Base-by-base conservation (phyloP, 768 basidiomycete species). In the Chlorophyllum brunneum region DNA sequence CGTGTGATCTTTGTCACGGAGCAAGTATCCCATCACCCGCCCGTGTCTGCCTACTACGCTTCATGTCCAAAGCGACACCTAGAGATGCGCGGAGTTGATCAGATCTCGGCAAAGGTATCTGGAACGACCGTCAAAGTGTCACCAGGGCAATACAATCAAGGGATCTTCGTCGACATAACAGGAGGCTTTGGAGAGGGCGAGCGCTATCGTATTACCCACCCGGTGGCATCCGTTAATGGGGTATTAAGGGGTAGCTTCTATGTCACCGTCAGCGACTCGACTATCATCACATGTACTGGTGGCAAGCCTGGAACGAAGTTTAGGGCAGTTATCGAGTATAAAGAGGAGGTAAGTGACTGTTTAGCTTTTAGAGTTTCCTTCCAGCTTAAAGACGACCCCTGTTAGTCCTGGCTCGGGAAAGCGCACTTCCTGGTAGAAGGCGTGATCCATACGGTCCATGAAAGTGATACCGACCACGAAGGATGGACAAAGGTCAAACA, bases 21-120 rank as follows among this genome's bases (percentile, higher is more conserved):
- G 66, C 95, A 97, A 68, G 85, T 98, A 41, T 97, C 91, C 1
- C 97, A 99, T 69, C 97, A 99, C 62, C 97, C 97, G 0, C 97
- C 97, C 2, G 82, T 98, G 26, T 95, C 92, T 1, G 84, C 88
- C 0, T 95, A 84, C 63, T 85, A 83, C 56, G 91, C 88, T 5
- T 56, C 71, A 3, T 95, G 91, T 66, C 92, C 94, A 0, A 71
- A 81, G 36, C 80, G 83, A 22, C 79, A 80, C 26, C 63, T 95
- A 36, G 84, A 88, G 56, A 75, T 89, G 64, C 70, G 69, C 15
- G 95, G 94, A 3, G 75, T 93, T 52, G 95, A 99, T 71, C 95
- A 99, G 70, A 94, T 99, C 58, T 78, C 85, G 1, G 97, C 95
- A 13, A 91, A 88, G 65, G 86, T 98, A 1, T 89, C 92, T 9